Percentiles rank a stretch among this genome's conserved stretches.
These are phyloP conservation scores for Pseudogymnoascus sp. DNA, from an alignment of 2,329 filamentous ascomycete genomes.

Conservation along the genomic window DNA sequence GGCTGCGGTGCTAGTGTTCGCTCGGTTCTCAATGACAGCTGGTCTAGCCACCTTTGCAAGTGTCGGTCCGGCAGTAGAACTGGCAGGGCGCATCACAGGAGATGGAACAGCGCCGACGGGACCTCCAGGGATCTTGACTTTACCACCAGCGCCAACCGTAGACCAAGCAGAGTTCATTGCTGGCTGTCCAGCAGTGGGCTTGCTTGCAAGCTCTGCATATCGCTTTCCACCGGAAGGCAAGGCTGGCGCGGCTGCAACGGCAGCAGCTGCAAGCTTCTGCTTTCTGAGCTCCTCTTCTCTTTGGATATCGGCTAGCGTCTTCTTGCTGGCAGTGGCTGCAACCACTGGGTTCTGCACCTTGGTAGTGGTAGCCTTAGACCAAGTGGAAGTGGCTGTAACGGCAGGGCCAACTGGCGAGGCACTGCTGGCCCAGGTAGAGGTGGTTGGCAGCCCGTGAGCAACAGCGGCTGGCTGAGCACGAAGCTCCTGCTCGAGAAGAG, in stretches of 20 bases:
- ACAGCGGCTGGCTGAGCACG: slow-evolving; percentile 52
- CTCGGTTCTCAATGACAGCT: slow-evolving; percentile 31
- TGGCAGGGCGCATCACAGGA: slow-evolving; percentile 32
- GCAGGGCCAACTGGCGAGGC: slow-evolving; percentile 26
- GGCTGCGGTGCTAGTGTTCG: slow-evolving; percentile 37
- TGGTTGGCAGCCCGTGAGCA: slow-evolving; percentile 76
- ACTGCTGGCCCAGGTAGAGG: slow-evolving; percentile 66
- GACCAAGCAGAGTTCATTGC: slow-evolving; percentile 67
- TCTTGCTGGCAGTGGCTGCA: slow-evolving; percentile 51
- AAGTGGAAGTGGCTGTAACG: slow-evolving; percentile 29
- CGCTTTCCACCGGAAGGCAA: slow-evolving; percentile 61
- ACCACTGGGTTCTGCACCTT: slow-evolving; percentile 33
- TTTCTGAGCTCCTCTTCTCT: slow-evolving; percentile 92
- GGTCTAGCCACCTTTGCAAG: slow-evolving; percentile 48
- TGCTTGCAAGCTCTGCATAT: slow-evolving; percentile 89
- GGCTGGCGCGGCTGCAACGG: slow-evolving; percentile 37
- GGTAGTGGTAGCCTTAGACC: slow-evolving; percentile 41
- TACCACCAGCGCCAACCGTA: slow-evolving; percentile 89
- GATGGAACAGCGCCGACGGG: slow-evolving; percentile 43
- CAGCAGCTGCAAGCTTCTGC: slow-evolving; percentile 53
- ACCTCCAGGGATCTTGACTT: slow-evolving; percentile 68
- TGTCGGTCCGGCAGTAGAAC: slow-evolving; percentile 24
- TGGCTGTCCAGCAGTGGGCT: slow-evolving; percentile 44
- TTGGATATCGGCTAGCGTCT: slow-evolving; percentile 92
- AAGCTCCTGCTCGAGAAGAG: slow-evolving; percentile 72